phyloP scores from a whole-genome alignment of 768 basidiomycete species.

The Amanita rubescens region DNA sequence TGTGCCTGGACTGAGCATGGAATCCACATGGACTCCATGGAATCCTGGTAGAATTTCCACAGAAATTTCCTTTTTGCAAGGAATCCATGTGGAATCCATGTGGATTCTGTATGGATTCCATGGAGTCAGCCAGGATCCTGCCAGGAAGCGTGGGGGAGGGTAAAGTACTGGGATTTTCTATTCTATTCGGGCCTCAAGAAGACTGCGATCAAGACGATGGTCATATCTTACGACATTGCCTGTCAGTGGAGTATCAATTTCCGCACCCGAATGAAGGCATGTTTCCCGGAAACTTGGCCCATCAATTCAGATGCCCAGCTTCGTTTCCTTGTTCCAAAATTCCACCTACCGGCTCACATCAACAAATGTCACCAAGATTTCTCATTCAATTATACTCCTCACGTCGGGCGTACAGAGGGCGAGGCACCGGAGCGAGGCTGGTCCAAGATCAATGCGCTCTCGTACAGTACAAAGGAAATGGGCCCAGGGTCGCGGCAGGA shows the following conservation, averaged over 20 bases:
- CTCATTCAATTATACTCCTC: background rate
- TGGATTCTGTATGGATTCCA: too few relatives aligned
- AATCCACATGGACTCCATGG: too few relatives aligned
- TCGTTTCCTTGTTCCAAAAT: background rate
- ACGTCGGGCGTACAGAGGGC: background rate
- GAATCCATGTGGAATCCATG: too few relatives aligned
- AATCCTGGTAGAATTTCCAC: too few relatives aligned
- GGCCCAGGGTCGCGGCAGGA: background rate
- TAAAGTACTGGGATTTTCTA: too few relatives aligned
- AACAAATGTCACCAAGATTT: background rate
- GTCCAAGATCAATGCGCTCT: background rate
- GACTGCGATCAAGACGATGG: background rate
- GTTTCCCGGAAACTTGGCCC: background rate
- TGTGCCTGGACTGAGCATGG: too few relatives aligned
- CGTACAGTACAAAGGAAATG: background rate
- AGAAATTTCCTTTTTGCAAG: too few relatives aligned
- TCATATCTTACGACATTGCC: too few relatives aligned
- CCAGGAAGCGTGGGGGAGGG: too few relatives aligned
- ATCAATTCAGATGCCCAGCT: background rate
- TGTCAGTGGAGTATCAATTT: background rate
- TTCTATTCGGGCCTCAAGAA: constrained; percentile 11
- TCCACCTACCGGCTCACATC: background rate
- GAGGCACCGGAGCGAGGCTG: background rate
- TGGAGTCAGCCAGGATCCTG: too few relatives aligned
- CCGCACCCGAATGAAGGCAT: background rate